Conservation (phyloP, 805 yeast genomes). For the Ogataea haglerorum region DNA sequence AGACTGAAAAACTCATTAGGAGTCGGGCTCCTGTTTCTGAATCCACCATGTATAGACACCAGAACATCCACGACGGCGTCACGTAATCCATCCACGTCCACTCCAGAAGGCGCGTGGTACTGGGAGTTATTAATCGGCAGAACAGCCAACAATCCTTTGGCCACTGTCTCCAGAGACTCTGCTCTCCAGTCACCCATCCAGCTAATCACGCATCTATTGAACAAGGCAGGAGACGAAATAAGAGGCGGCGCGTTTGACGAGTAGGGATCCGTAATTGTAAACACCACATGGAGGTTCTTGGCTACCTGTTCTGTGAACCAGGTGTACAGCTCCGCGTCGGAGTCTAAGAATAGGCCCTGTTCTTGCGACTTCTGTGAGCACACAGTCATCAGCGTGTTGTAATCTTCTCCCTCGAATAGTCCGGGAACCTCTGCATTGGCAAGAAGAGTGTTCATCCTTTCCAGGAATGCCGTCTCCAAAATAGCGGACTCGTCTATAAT, state of each 20-base stretch:
- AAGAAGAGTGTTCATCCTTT: conserved; percentile 86
- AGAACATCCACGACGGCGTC: conserved; percentile 45
- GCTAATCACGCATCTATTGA: conserved; percentile 82
- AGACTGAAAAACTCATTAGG: conserved; percentile 60
- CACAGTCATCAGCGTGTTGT: conserved; percentile 44
- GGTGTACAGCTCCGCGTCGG: conserved; percentile 62
- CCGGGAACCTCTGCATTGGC: conserved; percentile 95
- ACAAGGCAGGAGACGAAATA: conserved; percentile 80
- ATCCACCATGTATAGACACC: conserved; percentile 41
- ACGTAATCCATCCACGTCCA: conserved; percentile 15
- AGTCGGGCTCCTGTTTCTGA: conserved; percentile 19
- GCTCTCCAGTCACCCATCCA: conserved; percentile 87
- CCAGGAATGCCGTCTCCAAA: conserved; percentile 73
- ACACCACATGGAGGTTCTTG: conserved; percentile 74
- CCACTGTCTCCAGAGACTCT: conserved; percentile 48
- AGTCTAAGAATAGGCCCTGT: conserved; percentile 61
- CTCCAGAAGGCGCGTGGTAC: conserved; percentile 34
- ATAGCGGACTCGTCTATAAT: conserved; percentile 80
- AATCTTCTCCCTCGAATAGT: conserved; percentile 74
- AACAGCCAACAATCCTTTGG: conserved; percentile 24
- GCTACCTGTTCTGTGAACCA: conserved; percentile 76
- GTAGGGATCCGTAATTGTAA: conserved; percentile 62
- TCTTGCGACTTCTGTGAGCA: conserved; percentile 56
- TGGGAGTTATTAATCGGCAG: conserved; percentile 53
- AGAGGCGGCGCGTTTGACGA: conserved; percentile 38